phyloP scores from a whole-genome alignment of 257 asterid species.

The Solanum gracilifrons region DNA sequence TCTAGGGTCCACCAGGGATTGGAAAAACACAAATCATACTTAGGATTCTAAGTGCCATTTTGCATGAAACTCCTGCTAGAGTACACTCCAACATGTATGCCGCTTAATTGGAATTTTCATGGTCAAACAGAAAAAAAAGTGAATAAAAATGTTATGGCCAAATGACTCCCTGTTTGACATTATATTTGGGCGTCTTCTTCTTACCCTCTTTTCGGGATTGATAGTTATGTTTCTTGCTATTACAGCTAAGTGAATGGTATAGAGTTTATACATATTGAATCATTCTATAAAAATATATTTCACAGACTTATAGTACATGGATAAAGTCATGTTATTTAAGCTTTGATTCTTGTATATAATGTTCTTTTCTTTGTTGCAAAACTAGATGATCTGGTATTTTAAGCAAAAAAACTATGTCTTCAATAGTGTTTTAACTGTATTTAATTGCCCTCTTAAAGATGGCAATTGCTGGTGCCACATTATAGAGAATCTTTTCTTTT shows the following conservation, averaged over 20 bases:
- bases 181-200: too few relatives aligned
- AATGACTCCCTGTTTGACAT: too few relatives aligned
- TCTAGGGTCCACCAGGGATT: constrained; percentile 95
- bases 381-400: not conserved
- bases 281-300: too few relatives aligned
- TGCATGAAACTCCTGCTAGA: constrained; percentile 96
- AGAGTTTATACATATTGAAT: not conserved
- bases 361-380: not conserved
- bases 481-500: not conserved
- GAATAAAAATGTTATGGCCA: not conserved
- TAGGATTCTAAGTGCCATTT: constrained; percentile 84
- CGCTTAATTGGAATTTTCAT: not conserved
- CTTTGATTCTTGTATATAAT: not conserved
- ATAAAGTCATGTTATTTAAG: not conserved
- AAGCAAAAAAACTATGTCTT: not conserved
- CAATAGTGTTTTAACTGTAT: not conserved
- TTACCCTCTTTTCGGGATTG: not conserved
- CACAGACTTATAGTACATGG: too few relatives aligned
- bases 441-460: not conserved
- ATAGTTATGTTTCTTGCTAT: not conserved
- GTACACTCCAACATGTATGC: constrained; percentile 58
- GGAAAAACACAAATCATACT: constrained; percentile 98
- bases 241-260: not conserved
- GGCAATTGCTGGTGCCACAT: not conserved
- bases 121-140: not conserved